Base-by-base conservation (phyloP, 2,329 filamentous ascomycete genomes). In the Sclerotinia nivalis region DNA sequence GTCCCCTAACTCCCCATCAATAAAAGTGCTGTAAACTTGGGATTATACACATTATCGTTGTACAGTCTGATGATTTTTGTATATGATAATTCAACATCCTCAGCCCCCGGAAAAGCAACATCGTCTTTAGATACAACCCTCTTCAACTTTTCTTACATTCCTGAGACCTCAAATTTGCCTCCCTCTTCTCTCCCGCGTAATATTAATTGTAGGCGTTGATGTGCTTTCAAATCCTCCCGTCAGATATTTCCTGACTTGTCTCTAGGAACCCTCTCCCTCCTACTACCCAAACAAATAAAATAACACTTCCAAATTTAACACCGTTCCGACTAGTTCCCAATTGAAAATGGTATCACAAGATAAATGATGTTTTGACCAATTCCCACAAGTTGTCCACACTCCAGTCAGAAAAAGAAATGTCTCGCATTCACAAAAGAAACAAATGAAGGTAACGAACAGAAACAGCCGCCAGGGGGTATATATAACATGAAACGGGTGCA, bases 21-120 rank as follows among this genome's bases (percentile, higher is more conserved):
- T 45, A 58, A 50, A 58, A 31, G 18, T 18, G 15, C 37, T 52
- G 47, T 59, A 59, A 65, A 65, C 28, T 50, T 37, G 60, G 18
- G 47, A 20, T 45, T 68, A 71, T 68, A 70, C 58, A 68, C 66
- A 62, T 62, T 68, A 49, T 59, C 58, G 34, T 71, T 65, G 62
- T 71, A 70, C 66, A 73, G 66, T 72, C 54, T 72, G 69, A 45
- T 50, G n/a, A 22, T 64, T 71, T 69, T 71, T 70, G 65, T 72
- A 55, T 69, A 66, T 59, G 64, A 50, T 58, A 54, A 25, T 34
- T 25, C 37, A 50, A 49, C 58, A 18, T 37, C 66, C n/a, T 18
- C 9, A 49, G 31, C 54, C 54, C 54, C 59, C n/a, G 28, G 18
- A 59, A 47, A 70, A 50, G 66, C 25, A 68, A 61, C 37, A n/a